These are phyloP conservation scores for Ganoderma boninense DNA, from an alignment of 1,284 basidiomycete genomes.

Conservation along the genomic window DNA sequence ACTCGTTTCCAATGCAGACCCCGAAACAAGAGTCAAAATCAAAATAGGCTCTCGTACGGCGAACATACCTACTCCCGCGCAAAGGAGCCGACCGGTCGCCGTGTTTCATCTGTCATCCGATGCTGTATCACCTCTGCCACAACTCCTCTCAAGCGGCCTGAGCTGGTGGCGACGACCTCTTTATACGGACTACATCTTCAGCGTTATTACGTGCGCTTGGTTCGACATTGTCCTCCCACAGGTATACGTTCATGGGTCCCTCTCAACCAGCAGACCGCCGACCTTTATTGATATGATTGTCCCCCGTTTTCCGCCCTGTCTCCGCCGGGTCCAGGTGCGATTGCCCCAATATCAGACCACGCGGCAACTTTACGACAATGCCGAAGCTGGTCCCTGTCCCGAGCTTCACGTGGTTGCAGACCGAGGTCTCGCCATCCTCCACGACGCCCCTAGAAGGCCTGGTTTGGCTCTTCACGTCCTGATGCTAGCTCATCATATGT, in stretches of 20 bases:
- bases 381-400: slow-evolving; percentile 6
- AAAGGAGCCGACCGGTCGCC: slow-evolving; percentile 14
- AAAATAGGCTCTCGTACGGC: background rate
- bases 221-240: background rate
- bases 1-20: slow-evolving; percentile 29
- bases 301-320: slow-evolving; percentile 29
- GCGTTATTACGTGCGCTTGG: background rate
- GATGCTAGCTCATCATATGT: background rate
- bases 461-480: background rate
- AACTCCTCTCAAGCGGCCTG: background rate
- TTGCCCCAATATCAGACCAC: slow-evolving; percentile 15
- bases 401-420: background rate
- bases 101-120: slow-evolving; percentile 29
- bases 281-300: slow-evolving; percentile 7
- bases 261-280: background rate
- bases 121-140: background rate
- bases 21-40: slow-evolving; percentile 6
- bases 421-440: background rate
- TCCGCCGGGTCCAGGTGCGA: slow-evolving; percentile 23
- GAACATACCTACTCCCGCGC: background rate
- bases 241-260: background rate
- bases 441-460: background rate
- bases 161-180: slow-evolving; percentile 10
- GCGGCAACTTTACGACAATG: slow-evolving; percentile 16
- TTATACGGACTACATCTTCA: background rate